Base-by-base conservation (phyloP, 176 grass and related monocot genomes). In the Pharus latifolius region DNA sequence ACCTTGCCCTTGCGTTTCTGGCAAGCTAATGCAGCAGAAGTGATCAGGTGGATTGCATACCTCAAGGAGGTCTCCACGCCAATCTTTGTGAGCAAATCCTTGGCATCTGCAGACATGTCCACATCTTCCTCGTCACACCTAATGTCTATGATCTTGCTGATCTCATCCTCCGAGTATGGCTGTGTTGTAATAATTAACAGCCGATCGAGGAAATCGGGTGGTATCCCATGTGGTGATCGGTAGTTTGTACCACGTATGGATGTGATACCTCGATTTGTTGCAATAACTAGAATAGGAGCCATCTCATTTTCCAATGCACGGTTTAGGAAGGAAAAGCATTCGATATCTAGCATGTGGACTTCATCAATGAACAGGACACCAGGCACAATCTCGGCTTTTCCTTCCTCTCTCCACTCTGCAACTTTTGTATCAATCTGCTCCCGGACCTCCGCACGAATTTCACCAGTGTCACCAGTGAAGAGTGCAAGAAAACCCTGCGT, bases 321-420 rank as follows among this genome's bases (percentile, higher is more conserved):
- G 58, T 94, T 99, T 8, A 99, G 90, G 79, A 99, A 99, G 40
- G 95, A 94, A 69, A 99, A 94, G 13, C 90, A 99, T 46, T 98
- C 90, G 2, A 98, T 91, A 50, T 99, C 95, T 3, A 99, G 95
- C 84, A 99, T 99, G 73, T 99, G 95, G 23, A 91, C 95, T 75
- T 99, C 90, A 65, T 99, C 90, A 7, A 99, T 88, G 62, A 94
- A 99, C 15, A 99, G 72, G 56, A 99, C 95, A 10, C 95, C 95
- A 40, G 95, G 95, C 2, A 91, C 81, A 23, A 99, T 99, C 46
- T 99, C 95, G 20, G 95, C 90, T 72, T 99, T 94, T 14, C 95
- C 95, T 80, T 99, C 95, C 70, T 94, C 95, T 46, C 84, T 91
- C 95, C 95, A 99, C 76, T 94, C 90, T 5, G 87, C 87, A 42